Evolutionary conservation across 1,284 basidiomycete species (phyloP), one percentile per base, ranked within the genome.

Genomic region (Ceratobasidium papillatum): DNA sequence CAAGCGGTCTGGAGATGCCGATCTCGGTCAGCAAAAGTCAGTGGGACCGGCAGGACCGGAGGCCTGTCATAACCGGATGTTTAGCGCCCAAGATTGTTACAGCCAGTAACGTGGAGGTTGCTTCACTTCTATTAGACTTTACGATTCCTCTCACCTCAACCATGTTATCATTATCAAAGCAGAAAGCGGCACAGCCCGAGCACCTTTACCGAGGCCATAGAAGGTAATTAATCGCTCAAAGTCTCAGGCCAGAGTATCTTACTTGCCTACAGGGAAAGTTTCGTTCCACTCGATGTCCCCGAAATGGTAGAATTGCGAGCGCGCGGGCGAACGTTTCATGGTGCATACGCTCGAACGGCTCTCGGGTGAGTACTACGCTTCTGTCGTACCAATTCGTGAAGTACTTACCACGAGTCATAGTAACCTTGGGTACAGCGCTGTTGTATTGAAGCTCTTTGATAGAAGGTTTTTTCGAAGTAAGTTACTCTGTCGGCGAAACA

Each of bases 391-490:
- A 30, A 41, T 30, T 22, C 7, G n/a, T 59, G 19, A n/a, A 34
- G 17, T 30, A 36, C 36, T 8, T 9, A 3, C 17, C 19, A 43
- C 25, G 14, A n/a, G 11, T 47, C 34, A 27, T 43, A 72, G 68
- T 30, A 89, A 89, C 78, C 85, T 95, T 1, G 90, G 92, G 0
- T 94, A 92, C 79, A 86, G 92, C 4, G 81, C 94, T 74, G 88
- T 92, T 0, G 87, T 94, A 72, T 83, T 95, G 3, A 89, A 91
- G 65, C 86, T 95, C 19, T 95, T 95, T 78, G 91, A 94, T 79
- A 80, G 80, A 45, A 82, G 87, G 19, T 94, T 94, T 81, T 89
- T 89, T 79, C 83, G 84, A 78, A 91, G 93, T 92, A 78, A 25
- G 77, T 75, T 11, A n/a, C 19, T 17, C 51, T 27, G 3, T 58